Conservation (phyloP, 306 rosid species). For the Trichosanthes truncata region DNA sequence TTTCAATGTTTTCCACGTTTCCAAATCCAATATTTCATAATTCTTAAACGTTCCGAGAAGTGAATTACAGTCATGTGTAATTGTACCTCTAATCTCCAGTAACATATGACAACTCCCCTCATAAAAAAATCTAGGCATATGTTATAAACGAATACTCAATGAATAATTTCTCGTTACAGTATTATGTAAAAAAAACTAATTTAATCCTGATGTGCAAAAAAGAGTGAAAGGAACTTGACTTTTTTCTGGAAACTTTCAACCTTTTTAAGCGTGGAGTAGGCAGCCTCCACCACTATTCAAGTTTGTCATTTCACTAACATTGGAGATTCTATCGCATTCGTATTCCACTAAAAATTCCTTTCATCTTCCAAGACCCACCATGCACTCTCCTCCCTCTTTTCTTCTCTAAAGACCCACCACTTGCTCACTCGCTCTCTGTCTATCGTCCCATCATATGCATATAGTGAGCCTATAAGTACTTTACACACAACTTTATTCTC, state of each 20-base stretch:
- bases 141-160: background rate
- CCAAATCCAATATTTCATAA: background rate
- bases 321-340: background rate
- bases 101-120: background rate
- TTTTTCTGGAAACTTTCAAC: constrained; percentile 3
- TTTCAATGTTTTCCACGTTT: background rate
- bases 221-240: background rate
- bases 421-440: background rate
- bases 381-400: constrained; percentile 11
- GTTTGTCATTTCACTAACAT: constrained; percentile 4
- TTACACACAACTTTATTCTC: background rate
- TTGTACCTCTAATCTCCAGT: background rate
- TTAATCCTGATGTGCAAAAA: background rate
- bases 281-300: constrained; percentile 5
- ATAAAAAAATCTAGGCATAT: background rate
- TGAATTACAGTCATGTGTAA: background rate
- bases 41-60: background rate
- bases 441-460: background rate
- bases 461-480: constrained; percentile 7
- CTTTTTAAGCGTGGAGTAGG: constrained; percentile 11
- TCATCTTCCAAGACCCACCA: constrained; percentile 16
- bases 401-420: background rate
- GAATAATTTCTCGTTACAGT: background rate
- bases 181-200: background rate
- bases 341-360: constrained; percentile 18